phyloP scores from a whole-genome alignment of 768 basidiomycete genomes.

The Tylopilus vinaceipallidus region DNA sequence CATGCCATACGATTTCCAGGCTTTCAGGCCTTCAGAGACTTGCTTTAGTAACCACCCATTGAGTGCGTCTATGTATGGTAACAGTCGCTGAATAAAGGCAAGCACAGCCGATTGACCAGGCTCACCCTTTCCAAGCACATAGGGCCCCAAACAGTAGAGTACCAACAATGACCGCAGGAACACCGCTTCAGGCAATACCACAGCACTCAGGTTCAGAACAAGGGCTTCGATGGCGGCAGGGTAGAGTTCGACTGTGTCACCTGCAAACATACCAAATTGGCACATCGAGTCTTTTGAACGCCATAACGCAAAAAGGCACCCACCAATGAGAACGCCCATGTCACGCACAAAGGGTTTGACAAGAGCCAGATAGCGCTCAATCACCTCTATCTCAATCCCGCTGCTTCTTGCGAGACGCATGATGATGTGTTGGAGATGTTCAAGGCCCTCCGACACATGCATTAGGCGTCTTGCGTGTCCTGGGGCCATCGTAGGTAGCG shows the following conservation, averaged over 20 bases:
- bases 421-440: neutral
- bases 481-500: conserved; percentile 5
- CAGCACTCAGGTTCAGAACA: conserved; percentile 7
- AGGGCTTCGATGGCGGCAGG: conserved; percentile 10
- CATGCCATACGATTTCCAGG: neutral
- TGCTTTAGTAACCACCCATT: conserved; percentile 7
- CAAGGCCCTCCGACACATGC: neutral
- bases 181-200: conserved; percentile 9
- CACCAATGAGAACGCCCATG: conserved; percentile 10
- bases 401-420: conserved; percentile 1
- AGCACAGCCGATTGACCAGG: neutral
- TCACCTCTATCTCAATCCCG: neutral
- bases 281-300: neutral
- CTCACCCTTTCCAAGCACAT: conserved; percentile 13
- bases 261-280: conserved; percentile 1
- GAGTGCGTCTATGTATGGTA: conserved; percentile 14
- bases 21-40: neutral
- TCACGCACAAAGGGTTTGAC: conserved; percentile 3
- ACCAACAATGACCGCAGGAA: conserved; percentile 13
- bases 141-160: conserved; percentile 16
- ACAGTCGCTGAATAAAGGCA: neutral
- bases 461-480: conserved; percentile 9
- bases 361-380: conserved; percentile 3
- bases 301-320: neutral
- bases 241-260: conserved; percentile 16